Evolutionary conservation across 2,329 filamentous ascomycete genomes (phyloP).

Genomic region (Ophioceras dolichostomum): DNA sequence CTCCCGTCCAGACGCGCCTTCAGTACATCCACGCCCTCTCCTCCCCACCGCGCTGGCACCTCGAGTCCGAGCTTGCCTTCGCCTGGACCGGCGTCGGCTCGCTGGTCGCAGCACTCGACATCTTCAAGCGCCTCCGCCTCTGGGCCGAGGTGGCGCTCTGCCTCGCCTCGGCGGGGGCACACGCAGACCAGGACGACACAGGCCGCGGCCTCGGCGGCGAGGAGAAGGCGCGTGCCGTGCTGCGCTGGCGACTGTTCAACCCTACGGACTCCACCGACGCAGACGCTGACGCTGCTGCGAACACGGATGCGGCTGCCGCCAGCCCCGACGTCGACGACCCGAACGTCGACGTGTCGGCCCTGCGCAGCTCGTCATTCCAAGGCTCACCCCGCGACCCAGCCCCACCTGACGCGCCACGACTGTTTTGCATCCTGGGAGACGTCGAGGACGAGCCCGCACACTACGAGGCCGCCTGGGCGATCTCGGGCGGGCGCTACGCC

Average conservation of each 20-base stretch:
- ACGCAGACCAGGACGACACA: conserved; percentile 49
- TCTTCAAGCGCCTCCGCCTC: conserved; percentile 84
- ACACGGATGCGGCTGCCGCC: conserved; percentile 16
- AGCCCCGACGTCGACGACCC: conserved; percentile 33
- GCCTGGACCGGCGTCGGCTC: conserved; percentile 89
- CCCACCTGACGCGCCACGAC: conserved; percentile 69
- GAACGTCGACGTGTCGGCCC: conserved; percentile 41
- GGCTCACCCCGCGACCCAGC: conserved; percentile 59
- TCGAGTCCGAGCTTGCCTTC: conserved; percentile 84
- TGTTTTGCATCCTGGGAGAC: conserved; percentile 91
- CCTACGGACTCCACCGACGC: conserved; percentile 28
- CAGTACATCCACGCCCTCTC: conserved; percentile 74
- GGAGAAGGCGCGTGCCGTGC: conserved; percentile 65
- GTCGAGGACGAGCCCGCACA: conserved; percentile 62
- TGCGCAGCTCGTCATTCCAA: conserved; percentile 37
- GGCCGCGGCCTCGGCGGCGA: conserved; percentile 49
- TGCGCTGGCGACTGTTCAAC: conserved; percentile 70
- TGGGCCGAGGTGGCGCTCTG: conserved; percentile 95
- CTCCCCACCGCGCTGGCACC: conserved; percentile 81
- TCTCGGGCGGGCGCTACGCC: conserved; percentile 70
- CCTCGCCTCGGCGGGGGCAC: conserved; percentile 49
- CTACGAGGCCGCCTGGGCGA: conserved; percentile 80
- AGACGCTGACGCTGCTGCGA: conserved; percentile 9
- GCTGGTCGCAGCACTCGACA: conserved; percentile 80
- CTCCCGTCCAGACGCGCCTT: conserved; percentile 62